Base-by-base conservation (phyloP, 2,329 filamentous ascomycete genomes). In the Trichophyton rubrum region DNA sequence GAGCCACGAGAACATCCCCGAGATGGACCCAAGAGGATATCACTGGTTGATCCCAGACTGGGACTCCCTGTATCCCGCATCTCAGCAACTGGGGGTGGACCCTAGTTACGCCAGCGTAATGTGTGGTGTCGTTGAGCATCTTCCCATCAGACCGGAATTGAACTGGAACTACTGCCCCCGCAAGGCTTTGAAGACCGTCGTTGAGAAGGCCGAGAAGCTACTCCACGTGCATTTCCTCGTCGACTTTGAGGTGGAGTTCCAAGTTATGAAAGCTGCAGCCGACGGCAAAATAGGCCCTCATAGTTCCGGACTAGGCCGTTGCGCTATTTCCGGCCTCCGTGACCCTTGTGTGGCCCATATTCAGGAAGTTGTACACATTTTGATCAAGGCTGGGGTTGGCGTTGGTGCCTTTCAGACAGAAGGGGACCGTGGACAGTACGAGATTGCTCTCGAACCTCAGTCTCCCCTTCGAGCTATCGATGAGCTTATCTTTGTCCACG, bases 381-480 rank as follows among this genome's bases (percentile, higher is more conserved):
- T 59, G 38, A 20, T 59, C 2, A 43, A 20, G 1, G 51, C 30
- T 2, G 64, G 63, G 1, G 59, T 65, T 11, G 59, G 60, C 6
- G 55, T 66, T 35, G 58, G 64, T 13, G 45, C 35, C 3, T 58
- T 67, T 13, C 65, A 67, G 15, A 60, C 59, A 7, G 62, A 66
- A 33, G 64, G 63, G 15, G 35, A 35, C 4, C 49, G 59, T 1
- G 65, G 64, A 1, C 64, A 64, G 41, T 67, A 64, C 56, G 64
- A 67, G 27, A 58, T 66, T 4, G 51, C 65, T 3, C 60, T 66
- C 9, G 58, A 56, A 4, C 65, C 66, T 1, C 55, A 22, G 3
- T 59, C 64, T 9, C 66, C 65, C 5, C 15, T 67, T 13, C 41
- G 67, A 30, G 65, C 66, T 0, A 62, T 67, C 3, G 65, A 67